Evolutionary conservation across 1,284 basidiomycete species (phyloP).

Genomic region (Tetrapyrgos nigripes): DNA sequence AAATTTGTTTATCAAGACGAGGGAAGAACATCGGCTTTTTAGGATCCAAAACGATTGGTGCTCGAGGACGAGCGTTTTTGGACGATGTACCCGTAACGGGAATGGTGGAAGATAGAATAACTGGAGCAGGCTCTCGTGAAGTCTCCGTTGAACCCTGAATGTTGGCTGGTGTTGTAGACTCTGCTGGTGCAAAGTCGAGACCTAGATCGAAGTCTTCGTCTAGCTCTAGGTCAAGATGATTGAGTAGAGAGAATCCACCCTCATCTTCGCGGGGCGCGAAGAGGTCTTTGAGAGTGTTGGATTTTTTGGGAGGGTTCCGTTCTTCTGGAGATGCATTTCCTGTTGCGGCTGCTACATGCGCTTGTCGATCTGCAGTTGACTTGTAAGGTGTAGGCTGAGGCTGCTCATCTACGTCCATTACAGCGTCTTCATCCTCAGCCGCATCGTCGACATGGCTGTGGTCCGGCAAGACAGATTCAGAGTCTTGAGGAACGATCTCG

Average conservation of each 20-base stretch:
- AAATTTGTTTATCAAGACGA: constrained; percentile 44
- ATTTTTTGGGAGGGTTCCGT: constrained; percentile 1
- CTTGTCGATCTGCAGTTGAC: not conserved
- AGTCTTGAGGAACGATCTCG: constrained; percentile 47
- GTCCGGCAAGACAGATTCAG: constrained; percentile 5
- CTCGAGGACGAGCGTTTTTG: constrained; percentile 13
- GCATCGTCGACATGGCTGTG: constrained; percentile 18
- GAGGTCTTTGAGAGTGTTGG: constrained; percentile 59
- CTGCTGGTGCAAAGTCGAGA: constrained; percentile 18
- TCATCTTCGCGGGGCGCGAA: constrained; percentile 73
- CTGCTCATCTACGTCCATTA: constrained; percentile 2
- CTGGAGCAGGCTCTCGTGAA: constrained; percentile 8
- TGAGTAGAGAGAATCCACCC: constrained; percentile 75
- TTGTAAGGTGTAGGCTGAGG: not conserved
- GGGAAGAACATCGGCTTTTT: constrained; percentile 72
- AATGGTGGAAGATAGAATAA: constrained; percentile 16
- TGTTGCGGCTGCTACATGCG: not conserved
- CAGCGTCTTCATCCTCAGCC: constrained; percentile 24
- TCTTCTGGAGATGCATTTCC: constrained; percentile 26
- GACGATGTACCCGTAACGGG: constrained; percentile 13
- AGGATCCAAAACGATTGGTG: constrained; percentile 49
- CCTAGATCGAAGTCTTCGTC: constrained; percentile 63
- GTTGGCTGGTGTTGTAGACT: constrained; percentile 5
- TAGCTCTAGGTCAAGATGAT: constrained; percentile 68
- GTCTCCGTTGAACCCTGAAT: constrained; percentile 1